These are phyloP conservation scores for Suhomyces taliae DNA, from an alignment of 1,139 yeast species.

Conservation along the genomic window DNA sequence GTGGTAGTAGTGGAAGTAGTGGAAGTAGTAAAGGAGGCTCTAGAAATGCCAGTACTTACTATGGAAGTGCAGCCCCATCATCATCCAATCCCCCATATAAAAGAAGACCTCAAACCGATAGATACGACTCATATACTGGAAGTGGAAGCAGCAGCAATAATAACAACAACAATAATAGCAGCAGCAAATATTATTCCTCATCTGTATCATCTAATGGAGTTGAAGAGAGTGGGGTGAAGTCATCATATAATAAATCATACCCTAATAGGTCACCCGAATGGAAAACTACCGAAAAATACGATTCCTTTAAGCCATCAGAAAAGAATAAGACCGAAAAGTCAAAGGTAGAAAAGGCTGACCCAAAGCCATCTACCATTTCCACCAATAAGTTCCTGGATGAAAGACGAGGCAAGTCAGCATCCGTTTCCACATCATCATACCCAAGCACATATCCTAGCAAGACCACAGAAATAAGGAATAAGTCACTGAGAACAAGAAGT, in stretches of 20 bases:
- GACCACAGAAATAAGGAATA: constrained; percentile 2
- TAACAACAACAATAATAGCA: no score
- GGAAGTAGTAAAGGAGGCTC: constrained; percentile 1
- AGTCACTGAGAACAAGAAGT: not conserved
- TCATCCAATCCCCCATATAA: constrained; percentile 2
- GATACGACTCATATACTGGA: constrained; percentile 16
- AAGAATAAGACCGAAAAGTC: not conserved
- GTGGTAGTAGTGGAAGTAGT: not conserved
- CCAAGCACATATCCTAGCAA: not conserved
- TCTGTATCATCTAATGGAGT: constrained; percentile 10
- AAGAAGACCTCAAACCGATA: constrained; percentile 13
- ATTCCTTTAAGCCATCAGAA: constrained; percentile 4
- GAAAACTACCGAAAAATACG: constrained; percentile 4
- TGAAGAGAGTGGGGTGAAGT: constrained; percentile 9
- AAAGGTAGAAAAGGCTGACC: not conserved
- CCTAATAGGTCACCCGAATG: constrained; percentile 9
- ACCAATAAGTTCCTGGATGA: constrained; percentile 11
- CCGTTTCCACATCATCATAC: constrained; percentile 5
- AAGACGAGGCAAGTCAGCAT: constrained; percentile 7
- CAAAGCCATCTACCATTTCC: constrained; percentile 6
- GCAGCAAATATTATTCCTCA: constrained; percentile 9
- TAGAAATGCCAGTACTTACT: constrained; percentile 9
- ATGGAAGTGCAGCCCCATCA: constrained; percentile 8
- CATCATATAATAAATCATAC: constrained; percentile 7
- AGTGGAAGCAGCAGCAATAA: not conserved